Evolutionary conservation across 164 flowering plant genomes (phyloP).

Genomic region (Liriodendron chinense): DNA sequence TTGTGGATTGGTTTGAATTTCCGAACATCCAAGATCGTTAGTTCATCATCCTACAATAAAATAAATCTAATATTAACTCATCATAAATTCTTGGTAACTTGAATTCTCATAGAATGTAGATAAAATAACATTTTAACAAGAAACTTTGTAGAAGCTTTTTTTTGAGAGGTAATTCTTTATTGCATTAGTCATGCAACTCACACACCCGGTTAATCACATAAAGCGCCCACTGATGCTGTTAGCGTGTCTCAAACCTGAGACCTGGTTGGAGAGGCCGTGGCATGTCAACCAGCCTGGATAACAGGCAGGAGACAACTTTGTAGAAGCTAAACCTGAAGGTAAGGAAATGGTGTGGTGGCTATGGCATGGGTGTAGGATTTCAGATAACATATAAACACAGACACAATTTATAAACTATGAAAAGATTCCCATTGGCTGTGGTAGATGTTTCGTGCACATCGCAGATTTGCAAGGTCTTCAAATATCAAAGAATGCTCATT

Average conservation of each 20-base stretch:
- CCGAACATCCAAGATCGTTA: slow-evolving; percentile 93
- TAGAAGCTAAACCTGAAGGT: background rate
- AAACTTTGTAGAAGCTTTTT: background rate
- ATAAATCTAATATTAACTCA: background rate
- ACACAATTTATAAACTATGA: background rate
- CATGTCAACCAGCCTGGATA: no score
- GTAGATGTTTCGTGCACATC: background rate
- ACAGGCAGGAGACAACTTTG: no score
- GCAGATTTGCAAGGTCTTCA: background rate
- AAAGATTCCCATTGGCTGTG: background rate
- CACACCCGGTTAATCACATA: no score
- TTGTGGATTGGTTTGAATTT: slow-evolving; percentile 85
- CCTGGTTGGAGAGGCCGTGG: no score
- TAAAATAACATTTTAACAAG: no score
- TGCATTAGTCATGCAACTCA: no score
- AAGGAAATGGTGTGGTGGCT: background rate
- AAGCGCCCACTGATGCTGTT: no score
- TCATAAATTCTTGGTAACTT: no score
- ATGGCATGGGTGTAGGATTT: background rate
- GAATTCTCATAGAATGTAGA: background rate
- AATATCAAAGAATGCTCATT: no score
- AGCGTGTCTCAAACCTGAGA: no score
- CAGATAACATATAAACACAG: background rate
- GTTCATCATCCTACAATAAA: slow-evolving; percentile 77
- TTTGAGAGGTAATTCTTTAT: no score